Percentiles rank a stretch among this genome's conserved stretches.
phyloP scores from a whole-genome alignment of 345 rosid species.

The Triadica sebifera region DNA sequence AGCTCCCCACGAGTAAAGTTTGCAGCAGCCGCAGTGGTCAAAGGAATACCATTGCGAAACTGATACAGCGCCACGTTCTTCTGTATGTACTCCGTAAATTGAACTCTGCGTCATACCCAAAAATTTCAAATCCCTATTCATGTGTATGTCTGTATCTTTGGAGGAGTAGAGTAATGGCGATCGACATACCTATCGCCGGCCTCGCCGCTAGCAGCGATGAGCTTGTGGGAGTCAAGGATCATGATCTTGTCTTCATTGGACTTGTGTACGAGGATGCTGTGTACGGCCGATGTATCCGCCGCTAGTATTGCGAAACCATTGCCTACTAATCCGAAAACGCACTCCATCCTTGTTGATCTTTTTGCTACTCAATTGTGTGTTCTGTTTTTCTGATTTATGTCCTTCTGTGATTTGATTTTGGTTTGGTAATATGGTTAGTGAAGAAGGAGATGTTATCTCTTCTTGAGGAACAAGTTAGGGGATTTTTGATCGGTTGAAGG shows the following conservation, averaged over 20 bases:
- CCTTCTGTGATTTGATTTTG: background rate
- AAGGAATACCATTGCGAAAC: conserved; percentile 87
- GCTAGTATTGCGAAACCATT: conserved; percentile 74
- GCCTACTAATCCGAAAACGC: conserved; percentile 90
- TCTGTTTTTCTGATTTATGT: background rate
- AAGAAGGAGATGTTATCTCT: background rate
- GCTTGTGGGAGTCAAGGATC: conserved; percentile 92
- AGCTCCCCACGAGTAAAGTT: conserved; percentile 93
- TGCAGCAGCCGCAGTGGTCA: conserved; percentile 88
- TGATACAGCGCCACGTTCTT: conserved; percentile 93
- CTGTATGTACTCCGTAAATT: conserved; percentile 93
- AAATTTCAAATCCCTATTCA: background rate
- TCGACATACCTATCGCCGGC: conserved; percentile 74
- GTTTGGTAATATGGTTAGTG: background rate
- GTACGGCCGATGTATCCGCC: conserved; percentile 89
- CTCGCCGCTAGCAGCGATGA: conserved; percentile 95
- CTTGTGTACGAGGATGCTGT: conserved; percentile 90
- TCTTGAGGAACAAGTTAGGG: conserved; percentile 41
- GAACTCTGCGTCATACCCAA: conserved; percentile 54
- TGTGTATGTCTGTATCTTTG: too few species aligned
- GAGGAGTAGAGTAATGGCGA: background rate
- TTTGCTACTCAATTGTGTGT: background rate
- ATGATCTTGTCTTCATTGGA: conserved; percentile 96
- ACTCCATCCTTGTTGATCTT: conserved; percentile 57
- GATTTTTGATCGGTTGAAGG: background rate